These are phyloP conservation scores for Gastrolobium bilobum DNA, from an alignment of 306 rosid species.

Conservation along the genomic window DNA sequence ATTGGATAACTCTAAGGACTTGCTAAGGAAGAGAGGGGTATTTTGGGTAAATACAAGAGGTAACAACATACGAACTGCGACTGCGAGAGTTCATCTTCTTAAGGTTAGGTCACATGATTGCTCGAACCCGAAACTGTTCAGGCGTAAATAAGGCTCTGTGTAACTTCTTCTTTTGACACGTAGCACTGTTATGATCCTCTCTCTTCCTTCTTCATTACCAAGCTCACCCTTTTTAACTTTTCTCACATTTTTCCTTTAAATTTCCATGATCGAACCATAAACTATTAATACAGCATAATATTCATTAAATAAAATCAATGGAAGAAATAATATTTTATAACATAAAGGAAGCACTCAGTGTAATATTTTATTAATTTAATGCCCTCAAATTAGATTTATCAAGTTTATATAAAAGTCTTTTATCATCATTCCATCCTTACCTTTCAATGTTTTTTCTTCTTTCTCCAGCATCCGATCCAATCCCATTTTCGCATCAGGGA, in stretches of 20 bases:
- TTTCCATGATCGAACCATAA: background rate
- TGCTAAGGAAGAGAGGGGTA: background rate
- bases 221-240: conserved; percentile 49
- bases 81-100: conserved; percentile 45
- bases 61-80: background rate
- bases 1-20: no score
- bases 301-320: background rate
- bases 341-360: background rate
- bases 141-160: conserved; percentile 51
- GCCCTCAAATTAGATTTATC: background rate
- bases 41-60: conserved; percentile 12
- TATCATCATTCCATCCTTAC: no score
- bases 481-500: no score
- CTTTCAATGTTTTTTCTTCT: no score
- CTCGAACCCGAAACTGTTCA: conserved; percentile 53
- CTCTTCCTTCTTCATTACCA: conserved; percentile 23
- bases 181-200: conserved; percentile 35
- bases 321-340: background rate
- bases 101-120: conserved; percentile 72
- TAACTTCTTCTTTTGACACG: conserved; percentile 62
- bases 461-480: no score
- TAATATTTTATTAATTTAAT: background rate
- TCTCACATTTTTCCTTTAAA: conserved; percentile 38
- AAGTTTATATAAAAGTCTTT: no score
- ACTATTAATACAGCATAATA: background rate